Evolutionary conservation across 1,284 basidiomycete genomes (phyloP), one percentile per base, ranked within the genome.

Genomic region (Phellopilus nigrolimitatus): DNA sequence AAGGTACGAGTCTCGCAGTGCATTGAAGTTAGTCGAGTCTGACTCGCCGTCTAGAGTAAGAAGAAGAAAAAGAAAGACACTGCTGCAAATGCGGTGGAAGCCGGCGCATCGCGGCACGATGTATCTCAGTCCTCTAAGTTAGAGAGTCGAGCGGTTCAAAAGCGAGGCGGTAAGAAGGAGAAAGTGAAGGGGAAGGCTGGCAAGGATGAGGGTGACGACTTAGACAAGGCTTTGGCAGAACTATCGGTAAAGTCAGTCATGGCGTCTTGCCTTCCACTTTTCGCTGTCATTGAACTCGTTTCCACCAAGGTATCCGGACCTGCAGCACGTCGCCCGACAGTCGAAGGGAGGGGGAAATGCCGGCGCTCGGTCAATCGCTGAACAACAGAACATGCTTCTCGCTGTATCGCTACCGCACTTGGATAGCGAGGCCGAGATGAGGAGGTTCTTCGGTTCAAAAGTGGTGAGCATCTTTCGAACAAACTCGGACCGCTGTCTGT

Each of bases 361-460:
- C 59, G 1, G 58, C 56, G 7, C 56, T 57, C 15, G 58, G 60
- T 12, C 51, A 8, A 57, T 55, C 15, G 60, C 64, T 33, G 64
- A 61, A 7, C 67, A 70, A 8, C 68, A 85, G 9, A 70, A 80
- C 3, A 66, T 75, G 28, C 75, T 95, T 0, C 74, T 95, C 4
- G 72, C 84, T 0, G 82, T 94, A 3, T 91, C 89, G 0, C 70
- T 85, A 0, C 73, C 84, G 47, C 78, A 91, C 60, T 80, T 97
- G 13, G 92, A 97, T 56, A 76, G 84, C 8, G 91, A 95, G 52
- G 84, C 84, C 0, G 94, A 97, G 65, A 79, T 97, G 67, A 83
- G 88, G 51, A 86, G 82, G 56, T 95, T 97, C 75, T 97, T 97
- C 61, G 94, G 94, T 1, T 79, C 89, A 5, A 89, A 86, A 64